phyloP scores from a whole-genome alignment of 257 asterid genomes.

The Agastache rugosa region DNA sequence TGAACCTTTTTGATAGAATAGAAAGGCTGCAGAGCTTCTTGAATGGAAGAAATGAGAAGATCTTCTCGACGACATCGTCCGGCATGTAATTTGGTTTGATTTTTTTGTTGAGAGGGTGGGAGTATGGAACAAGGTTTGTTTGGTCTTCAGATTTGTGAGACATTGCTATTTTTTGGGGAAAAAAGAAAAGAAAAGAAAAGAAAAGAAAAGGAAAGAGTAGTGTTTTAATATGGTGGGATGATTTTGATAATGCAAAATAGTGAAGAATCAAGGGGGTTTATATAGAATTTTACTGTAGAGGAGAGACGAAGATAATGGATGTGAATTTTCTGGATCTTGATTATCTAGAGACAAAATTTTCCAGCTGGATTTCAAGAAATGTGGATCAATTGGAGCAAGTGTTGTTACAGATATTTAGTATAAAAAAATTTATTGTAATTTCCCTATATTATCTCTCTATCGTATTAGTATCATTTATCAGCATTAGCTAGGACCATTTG shows the following conservation, averaged over 20 bases:
- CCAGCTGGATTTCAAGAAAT: background rate
- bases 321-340: background rate
- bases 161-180: constrained; percentile 4
- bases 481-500: background rate
- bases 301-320: no score
- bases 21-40: constrained; percentile 27
- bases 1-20: constrained; percentile 20
- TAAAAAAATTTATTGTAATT: constrained; percentile 4
- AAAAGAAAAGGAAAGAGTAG: no score
- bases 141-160: background rate
- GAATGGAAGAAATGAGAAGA: constrained; percentile 29
- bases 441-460: background rate
- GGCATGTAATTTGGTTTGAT: background rate
- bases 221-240: background rate
- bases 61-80: constrained; percentile 40
- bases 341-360: background rate
- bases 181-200: no score
- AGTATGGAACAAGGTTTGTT: background rate
- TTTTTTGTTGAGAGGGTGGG: background rate
- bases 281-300: constrained; percentile 11
- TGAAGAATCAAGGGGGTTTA: background rate
- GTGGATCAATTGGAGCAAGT: background rate
- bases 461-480: background rate
- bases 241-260: background rate
- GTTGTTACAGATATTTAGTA: background rate